Evolutionary conservation across 306 rosid genomes (phyloP), one percentile per base, ranked within the genome.

Genomic region (Prunus mume): DNA sequence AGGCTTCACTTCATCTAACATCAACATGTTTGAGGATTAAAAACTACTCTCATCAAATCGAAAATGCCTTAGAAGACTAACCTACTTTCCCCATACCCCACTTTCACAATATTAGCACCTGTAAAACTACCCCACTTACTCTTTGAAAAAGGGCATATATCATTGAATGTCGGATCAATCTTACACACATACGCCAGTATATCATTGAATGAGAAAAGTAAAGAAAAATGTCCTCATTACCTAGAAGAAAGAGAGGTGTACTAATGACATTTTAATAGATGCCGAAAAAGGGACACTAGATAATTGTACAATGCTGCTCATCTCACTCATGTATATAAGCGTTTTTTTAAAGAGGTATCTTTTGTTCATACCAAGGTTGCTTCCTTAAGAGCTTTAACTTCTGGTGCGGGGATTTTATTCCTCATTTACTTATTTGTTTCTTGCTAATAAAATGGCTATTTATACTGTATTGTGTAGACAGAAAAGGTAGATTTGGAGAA

Each of bases 401-500:
- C 14, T 15, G 47, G 13, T 50, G 18, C 14, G n/a, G n/a, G 60
- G 34, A 13, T 74, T 68, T 55, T 63, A 12, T 25, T 73, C 6
- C 70, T 64, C 52, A 70, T 50, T 25, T 15, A 25, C 25, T 41
- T 43, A 19, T 11, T 69, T 47, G 69, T 64, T n/a, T 75, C 63
- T 46, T 80, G 58, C 84, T 84, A 55, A 76, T 65, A 74, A 78
- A 81, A 74, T 83, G 72, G 28, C 43, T 71, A 68, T 84, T 62
- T 72, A 12, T 52, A 51, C 78, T 82, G 61, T 66, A 74, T 83
- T 84, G 54, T 91, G 90, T 85, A 96, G 99, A 92, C 99, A 85
- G 99, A 96, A 85, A 96, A 96, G 85, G 99, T 96, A 73, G 99
- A 96, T 86, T 87, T 96, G 89, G 99, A 96, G 88, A 87, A 96